Base-by-base conservation (phyloP, 1,284 basidiomycete genomes). In the Dichomitus squalens region DNA sequence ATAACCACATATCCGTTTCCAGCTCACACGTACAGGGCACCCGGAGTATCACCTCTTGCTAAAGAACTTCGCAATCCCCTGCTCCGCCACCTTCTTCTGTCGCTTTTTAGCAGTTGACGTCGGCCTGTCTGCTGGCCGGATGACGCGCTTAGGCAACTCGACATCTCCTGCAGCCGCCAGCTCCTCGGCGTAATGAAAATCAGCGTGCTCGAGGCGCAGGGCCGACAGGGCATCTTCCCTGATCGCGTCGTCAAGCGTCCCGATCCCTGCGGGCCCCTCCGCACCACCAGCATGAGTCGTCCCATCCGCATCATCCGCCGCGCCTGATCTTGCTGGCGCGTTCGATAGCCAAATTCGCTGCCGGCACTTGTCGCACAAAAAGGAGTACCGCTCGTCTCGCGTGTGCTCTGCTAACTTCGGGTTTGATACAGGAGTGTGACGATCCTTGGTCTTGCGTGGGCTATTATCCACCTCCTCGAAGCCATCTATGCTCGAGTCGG, bases 181-280 rank as follows among this genome's bases (percentile, higher is more conserved):
- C 53, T 92, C 87, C 66, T 87, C 79, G 1, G 95, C 94, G 64
- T 93, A 85, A 72, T 96, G 94, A 71, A 85, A 95, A 73, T 96
- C 94, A 44, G 85, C 81, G 64, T 96, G 94, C 69, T 96, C 94
- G 65, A 81, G 72, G 55, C 80, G 83, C 50, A 88, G 70, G 53
- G 67, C 75, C 5, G 73, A 73, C 36, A 92, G 66, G 25, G 74
- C 77, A 46, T 74, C 71, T 33, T 70, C 69, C 61, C 61, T 63
- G 49, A 70, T 68, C 21, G 68, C 70, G 43, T 66, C 67, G 52
- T 59, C 61, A 65, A 50, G 55, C 35, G 27, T 27, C 35, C 29
- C 31, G 25, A 27, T 44, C 25, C 12, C 5, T 43, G 11, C 41
- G 16, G 33, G 25, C n/a, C 34, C 39, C 21, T 12, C 31, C 31